Evolutionary conservation across 306 rosid genomes (phyloP), one percentile per base, ranked within the genome.

Genomic region (Castanea mollissima): DNA sequence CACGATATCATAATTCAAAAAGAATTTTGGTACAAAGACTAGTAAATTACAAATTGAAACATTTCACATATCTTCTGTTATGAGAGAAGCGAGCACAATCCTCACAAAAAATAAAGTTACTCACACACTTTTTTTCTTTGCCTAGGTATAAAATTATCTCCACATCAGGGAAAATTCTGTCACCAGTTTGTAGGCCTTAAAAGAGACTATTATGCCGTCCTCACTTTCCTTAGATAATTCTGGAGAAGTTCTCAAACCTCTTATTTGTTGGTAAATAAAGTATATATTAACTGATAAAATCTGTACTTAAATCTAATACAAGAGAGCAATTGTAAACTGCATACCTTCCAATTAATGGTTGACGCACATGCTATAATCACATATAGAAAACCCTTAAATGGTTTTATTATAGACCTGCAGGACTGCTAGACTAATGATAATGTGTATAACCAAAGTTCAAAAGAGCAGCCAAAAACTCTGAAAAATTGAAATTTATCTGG

Each of bases 331-430:
- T 80, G 57, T 76, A 81, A 85, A 78, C 55, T 82, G 63, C 86
- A 81, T 81, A 82, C 90, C 90, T 87, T 83, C 81, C 74, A 62
- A 73, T 38, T 69, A 77, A 79, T 70, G 77, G 71, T 79, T 38
- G 84, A 85, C 65, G 79, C 78, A 84, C 78, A 71, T 62, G 81
- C 86, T 72, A 82, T 67, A 76, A 56, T 82, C 70, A 78, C 73
- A 78, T 64, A 78, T 76, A 73, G 79, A 82, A 79, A 55, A 75
- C 68, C 83, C 74, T 74, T 74, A 65, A 80, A 68, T 75, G 78
- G 71, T 51, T 56, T 64, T 77, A 34, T 68, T 55, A 78, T 72
- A 76, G 46, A 82, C 91, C 90, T 81, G 88, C 88, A 91, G 86
- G 83, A 87, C 90, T 88, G 79, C 75, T 72, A 80, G 71, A 80